Evolutionary conservation across 2,329 filamentous ascomycete species (phyloP).

Genomic region (Alternaria brassicae): DNA sequence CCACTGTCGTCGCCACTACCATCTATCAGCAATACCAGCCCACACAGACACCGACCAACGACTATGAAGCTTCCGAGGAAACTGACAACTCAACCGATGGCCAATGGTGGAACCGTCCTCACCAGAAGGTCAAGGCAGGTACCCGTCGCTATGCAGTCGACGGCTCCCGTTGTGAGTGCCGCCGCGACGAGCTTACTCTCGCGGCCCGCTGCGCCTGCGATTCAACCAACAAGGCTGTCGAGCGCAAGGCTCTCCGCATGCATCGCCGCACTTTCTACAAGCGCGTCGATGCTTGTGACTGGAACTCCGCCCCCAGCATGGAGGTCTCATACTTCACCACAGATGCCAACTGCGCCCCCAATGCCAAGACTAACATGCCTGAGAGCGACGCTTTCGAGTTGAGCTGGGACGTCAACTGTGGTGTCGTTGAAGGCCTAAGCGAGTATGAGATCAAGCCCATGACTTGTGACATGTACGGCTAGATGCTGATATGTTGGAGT

Average conservation of each 20-base stretch:
- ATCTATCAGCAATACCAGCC: constrained; percentile 4
- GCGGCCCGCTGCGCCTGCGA: constrained; percentile 36
- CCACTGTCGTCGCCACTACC: constrained; percentile 13
- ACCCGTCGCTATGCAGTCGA: constrained; percentile 35
- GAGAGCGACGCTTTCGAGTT: constrained; percentile 48
- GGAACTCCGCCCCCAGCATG: constrained; percentile 52
- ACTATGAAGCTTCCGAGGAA: constrained; percentile 6
- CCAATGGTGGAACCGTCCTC: constrained; percentile 9
- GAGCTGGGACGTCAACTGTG: constrained; percentile 48
- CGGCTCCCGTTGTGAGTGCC: constrained; percentile 42
- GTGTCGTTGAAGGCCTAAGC: constrained; percentile 53
- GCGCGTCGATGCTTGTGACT: constrained; percentile 45
- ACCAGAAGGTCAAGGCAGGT: constrained; percentile 20
- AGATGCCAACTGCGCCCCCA: constrained; percentile 48
- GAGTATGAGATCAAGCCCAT: constrained; percentile 54
- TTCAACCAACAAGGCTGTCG: constrained; percentile 29
- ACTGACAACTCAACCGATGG: constrained; percentile 10
- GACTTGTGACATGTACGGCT: constrained; percentile 37
- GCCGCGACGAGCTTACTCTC: constrained; percentile 24
- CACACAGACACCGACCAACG: constrained; percentile 10
- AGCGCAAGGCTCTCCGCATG: constrained; percentile 44
- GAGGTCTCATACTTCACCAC: constrained; percentile 51
- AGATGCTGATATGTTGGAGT: neutral
- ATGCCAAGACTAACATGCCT: constrained; percentile 33
- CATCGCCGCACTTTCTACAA: constrained; percentile 42